Conservation (phyloP, 2,329 filamentous ascomycete genomes). For the Xylaria sp. region DNA sequence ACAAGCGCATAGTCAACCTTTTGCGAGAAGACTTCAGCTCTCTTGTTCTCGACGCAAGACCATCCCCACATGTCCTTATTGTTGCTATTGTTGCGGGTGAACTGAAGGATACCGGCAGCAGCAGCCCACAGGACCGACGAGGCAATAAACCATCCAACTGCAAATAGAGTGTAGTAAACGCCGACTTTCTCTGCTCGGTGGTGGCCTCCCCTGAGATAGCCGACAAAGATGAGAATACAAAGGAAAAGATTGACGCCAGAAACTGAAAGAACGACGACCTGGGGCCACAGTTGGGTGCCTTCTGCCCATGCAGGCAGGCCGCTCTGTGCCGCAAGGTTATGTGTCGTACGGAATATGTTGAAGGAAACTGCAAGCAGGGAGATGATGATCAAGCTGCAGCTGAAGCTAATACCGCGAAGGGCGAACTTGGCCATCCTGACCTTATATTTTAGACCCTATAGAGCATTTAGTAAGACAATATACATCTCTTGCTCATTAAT, state of each 20-base stretch:
- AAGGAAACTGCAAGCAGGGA: conserved; percentile 91
- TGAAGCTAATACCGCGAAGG: conserved; percentile 95
- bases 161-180: conserved; percentile 95
- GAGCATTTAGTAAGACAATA: conserved; percentile 50
- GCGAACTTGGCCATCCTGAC: conserved; percentile 95
- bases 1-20: conserved; percentile 90
- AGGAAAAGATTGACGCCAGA: conserved; percentile 83
- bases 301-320: conserved; percentile 85
- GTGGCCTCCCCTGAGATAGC: conserved; percentile 91
- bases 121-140: conserved; percentile 93
- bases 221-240: conserved; percentile 82
- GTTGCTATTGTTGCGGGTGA: conserved; percentile 75
- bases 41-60: conserved; percentile 92
- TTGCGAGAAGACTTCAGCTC: conserved; percentile 78
- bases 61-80: conserved; percentile 98
- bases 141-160: conserved; percentile 92
- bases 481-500: not conserved
- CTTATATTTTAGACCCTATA: conserved; percentile 88
- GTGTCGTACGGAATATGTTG: conserved; percentile 91
- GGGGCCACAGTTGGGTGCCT: conserved; percentile 86
- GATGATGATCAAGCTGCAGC: conserved; percentile 94
- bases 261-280: conserved; percentile 83
- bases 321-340: conserved; percentile 77
- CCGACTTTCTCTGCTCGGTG: conserved; percentile 89
- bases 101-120: conserved; percentile 85